Base-by-base conservation (phyloP, 2,329 filamentous ascomycete genomes). In the Pseudocercospora eumusae region DNA sequence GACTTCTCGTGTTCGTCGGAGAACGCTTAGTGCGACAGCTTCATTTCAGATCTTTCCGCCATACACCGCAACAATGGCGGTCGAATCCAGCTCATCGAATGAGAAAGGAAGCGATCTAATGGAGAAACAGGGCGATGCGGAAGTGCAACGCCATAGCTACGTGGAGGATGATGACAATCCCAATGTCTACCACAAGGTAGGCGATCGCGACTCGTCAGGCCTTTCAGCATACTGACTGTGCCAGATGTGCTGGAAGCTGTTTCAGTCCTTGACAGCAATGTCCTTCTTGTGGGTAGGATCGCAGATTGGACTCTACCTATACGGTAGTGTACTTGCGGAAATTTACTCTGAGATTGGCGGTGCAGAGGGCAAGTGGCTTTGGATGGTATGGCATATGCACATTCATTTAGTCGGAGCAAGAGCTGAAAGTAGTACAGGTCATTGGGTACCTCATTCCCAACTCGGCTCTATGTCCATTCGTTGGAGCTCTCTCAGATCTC, bases 401-500 rank as follows among this genome's bases (percentile, higher is more conserved):
- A 20, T 10, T 21, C 18, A 21, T 4, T 47, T 5, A 2, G 11
- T 1, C 9, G 2, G 13, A 25, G 44, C 47, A 50, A 27, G 9
- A 18, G 23, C 47, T 52, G 47, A 52, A 25, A 6, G n/a, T 1
- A 18, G 13, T 3, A 20, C 23, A 52, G 47, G 47, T 52, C 25
- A 71, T 79, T 23, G 77, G 73, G 6, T 82, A 86, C 64, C 75
- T 86, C 3, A 79, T 86, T n/a, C 79, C 82, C 2, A 79, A 82
- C 49, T 83, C 83, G 1, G 82, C 81, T 2, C 75, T 86, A 1
- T 85, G 83, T 61, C 84, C 84, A 9, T 86, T 90, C 67, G 87
- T 90, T 1, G 88, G 88, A 9, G 83, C 84, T 1, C 74, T 89
- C 0, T 87, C 86, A 1, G 86, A 89, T 76, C 75, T 88, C 5